phyloP scores from a whole-genome alignment of 225 moss, liverwort and hornwort genomes.

The Pseudisothecium myosuroides region DNA sequence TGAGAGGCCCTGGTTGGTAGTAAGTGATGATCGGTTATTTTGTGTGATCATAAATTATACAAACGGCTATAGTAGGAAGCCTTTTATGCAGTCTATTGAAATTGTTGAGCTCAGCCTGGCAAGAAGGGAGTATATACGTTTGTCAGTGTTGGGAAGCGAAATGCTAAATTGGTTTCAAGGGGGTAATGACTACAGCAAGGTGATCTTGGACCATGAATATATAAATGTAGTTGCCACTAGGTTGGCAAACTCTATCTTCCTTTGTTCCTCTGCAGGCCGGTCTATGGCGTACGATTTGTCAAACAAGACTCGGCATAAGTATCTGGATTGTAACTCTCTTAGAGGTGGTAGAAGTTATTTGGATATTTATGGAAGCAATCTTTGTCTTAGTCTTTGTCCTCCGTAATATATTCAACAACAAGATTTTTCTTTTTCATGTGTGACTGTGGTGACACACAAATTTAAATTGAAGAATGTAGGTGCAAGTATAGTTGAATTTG shows the following conservation, averaged over 20 bases:
- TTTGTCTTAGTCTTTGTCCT: background rate
- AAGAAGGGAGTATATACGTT: background rate
- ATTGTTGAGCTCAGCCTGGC: background rate
- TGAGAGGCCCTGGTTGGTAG: no score
- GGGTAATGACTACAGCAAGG: no score
- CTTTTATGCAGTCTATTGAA: no score
- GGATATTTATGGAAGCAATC: background rate
- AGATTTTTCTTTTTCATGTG: background rate
- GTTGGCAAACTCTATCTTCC: background rate
- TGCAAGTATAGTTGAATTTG: no score
- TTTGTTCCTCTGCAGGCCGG: no score
- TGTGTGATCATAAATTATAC: no score
- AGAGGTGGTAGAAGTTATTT: no score
- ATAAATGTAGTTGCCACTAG: background rate
- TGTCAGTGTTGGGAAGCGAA: background rate
- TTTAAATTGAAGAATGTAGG: no score
- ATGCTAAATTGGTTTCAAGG: background rate
- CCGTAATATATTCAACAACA: background rate
- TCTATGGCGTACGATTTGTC: background rate
- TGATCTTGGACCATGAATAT: no score
- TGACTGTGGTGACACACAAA: no score
- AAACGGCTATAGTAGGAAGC: no score
- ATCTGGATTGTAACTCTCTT: background rate
- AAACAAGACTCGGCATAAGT: background rate
- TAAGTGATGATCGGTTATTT: background rate